Percentiles rank a stretch among this genome's conserved stretches.
phyloP scores from a whole-genome alignment of 768 basidiomycete genomes.

The Rossbeevera mucosa region DNA sequence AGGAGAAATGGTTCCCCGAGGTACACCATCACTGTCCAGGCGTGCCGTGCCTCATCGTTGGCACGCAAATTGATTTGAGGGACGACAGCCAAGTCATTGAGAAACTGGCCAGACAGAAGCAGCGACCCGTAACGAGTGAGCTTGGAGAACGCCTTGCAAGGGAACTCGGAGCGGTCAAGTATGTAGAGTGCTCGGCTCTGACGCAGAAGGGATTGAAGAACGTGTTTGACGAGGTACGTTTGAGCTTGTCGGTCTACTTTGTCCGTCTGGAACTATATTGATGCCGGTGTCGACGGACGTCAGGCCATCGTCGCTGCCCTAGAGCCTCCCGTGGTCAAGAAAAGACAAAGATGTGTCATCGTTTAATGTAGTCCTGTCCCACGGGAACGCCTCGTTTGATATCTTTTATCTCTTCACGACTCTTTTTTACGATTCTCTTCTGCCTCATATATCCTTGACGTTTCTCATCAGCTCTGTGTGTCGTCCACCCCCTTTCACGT shows the following conservation, averaged over 20 bases:
- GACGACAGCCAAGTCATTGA: slow-evolving; percentile 91
- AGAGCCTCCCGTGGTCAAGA: slow-evolving; percentile 92
- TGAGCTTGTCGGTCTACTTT: background rate
- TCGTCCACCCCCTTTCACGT: slow-evolving; percentile 15
- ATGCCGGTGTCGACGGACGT: slow-evolving; percentile 3
- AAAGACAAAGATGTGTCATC: slow-evolving; percentile 75
- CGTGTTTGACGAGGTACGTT: slow-evolving; percentile 95
- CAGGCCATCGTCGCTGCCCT: slow-evolving; percentile 96
- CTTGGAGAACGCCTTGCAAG: slow-evolving; percentile 93
- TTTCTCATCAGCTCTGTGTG: slow-evolving; percentile 23
- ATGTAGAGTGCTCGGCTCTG: slow-evolving; percentile 97
- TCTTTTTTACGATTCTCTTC: slow-evolving; percentile 25
- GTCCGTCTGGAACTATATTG: slow-evolving; percentile 2
- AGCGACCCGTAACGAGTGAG: slow-evolving; percentile 83
- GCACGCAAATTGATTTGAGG: slow-evolving; percentile 95
- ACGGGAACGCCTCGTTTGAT: slow-evolving; percentile 26
- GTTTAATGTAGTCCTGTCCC: slow-evolving; percentile 49
- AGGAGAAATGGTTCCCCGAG: slow-evolving; percentile 99
- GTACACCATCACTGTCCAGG: slow-evolving; percentile 99
- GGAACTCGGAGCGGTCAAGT: slow-evolving; percentile 97
- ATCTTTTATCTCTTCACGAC: slow-evolving; percentile 35
- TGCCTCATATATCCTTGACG: slow-evolving; percentile 36
- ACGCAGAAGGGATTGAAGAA: slow-evolving; percentile 99
- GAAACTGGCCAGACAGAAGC: slow-evolving; percentile 95
- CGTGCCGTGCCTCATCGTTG: slow-evolving; percentile 97